These are phyloP conservation scores for Rhododendron simsii DNA, from an alignment of 148 eudicot species.

Conservation along the genomic window DNA sequence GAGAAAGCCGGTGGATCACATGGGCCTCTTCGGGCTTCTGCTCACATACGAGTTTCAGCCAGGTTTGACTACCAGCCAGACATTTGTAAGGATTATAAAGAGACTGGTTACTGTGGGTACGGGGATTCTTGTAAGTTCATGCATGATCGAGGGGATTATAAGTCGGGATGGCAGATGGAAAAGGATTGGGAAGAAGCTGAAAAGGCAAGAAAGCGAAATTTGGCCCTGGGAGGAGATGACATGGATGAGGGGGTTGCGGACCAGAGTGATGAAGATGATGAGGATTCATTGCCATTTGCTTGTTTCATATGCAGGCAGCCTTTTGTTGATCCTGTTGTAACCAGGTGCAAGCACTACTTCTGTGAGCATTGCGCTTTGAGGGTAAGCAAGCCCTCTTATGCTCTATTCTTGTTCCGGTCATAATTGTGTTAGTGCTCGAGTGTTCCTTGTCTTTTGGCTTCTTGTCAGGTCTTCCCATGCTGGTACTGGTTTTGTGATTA, in stretches of 20 bases:
- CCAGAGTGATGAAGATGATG: slow-evolving; percentile 56
- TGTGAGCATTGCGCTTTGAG: slow-evolving; percentile 90
- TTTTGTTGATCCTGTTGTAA: slow-evolving; percentile 81
- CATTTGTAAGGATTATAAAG: slow-evolving; percentile 92
- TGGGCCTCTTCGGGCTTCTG: slow-evolving; percentile 94
- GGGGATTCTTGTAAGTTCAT: slow-evolving; percentile 96
- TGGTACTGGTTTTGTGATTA: not conserved
- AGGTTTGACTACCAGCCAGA: slow-evolving; percentile 97
- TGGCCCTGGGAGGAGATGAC: slow-evolving; percentile 63
- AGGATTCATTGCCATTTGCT: slow-evolving; percentile 73
- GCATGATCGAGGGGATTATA: slow-evolving; percentile 96
- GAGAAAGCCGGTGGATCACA: slow-evolving; percentile 95
- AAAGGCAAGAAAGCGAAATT: slow-evolving; percentile 65
- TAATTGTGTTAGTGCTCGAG: not conserved
- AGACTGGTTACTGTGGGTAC: slow-evolving; percentile 97
- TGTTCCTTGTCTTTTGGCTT: not conserved
- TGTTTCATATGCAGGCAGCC: slow-evolving; percentile 81
- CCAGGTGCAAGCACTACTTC: slow-evolving; percentile 91
- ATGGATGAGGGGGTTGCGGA: slow-evolving; percentile 35
- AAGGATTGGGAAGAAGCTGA: slow-evolving; percentile 92
- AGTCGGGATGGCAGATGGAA: slow-evolving; percentile 94
- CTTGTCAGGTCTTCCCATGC: not conserved
- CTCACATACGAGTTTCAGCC: slow-evolving; percentile 86
- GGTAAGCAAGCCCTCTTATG: slow-evolving; percentile 26
- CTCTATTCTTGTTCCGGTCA: not conserved